These are phyloP conservation scores for Fusarium sp. DNA, from an alignment of 2,329 filamentous ascomycete genomes.

Conservation along the genomic window DNA sequence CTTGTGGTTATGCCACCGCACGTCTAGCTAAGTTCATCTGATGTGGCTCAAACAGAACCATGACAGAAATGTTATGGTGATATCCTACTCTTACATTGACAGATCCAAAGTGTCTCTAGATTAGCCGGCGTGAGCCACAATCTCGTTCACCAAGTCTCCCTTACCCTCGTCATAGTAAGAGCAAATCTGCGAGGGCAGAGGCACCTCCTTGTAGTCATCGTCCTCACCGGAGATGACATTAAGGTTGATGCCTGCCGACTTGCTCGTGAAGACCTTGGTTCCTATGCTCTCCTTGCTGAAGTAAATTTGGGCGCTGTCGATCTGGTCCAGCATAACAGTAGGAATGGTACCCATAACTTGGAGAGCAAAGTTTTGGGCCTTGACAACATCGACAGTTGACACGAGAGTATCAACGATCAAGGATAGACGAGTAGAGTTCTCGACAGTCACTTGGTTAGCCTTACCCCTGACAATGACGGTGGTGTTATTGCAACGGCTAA, in stretches of 20 bases:
- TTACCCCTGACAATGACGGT: conserved; percentile 92
- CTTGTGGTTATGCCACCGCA: conserved; percentile 8
- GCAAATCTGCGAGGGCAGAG: conserved; percentile 90
- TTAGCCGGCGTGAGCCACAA: conserved; percentile 92
- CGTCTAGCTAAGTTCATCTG: conserved; percentile 31
- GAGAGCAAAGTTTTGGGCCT: conserved; percentile 93
- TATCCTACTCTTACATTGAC: conserved; percentile 35
- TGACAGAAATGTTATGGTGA: conserved; percentile 1
- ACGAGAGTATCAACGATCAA: conserved; percentile 91
- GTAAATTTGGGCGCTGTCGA: conserved; percentile 90
- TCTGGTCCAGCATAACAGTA: conserved; percentile 90
- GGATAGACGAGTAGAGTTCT: conserved; percentile 86
- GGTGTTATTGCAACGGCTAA: conserved; percentile 90
- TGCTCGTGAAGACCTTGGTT: conserved; percentile 90
- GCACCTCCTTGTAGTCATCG: conserved; percentile 87
- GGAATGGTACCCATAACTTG: conserved; percentile 89
- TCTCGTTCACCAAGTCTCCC: conserved; percentile 86
- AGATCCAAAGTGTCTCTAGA: conserved; percentile 28
- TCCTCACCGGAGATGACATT: conserved; percentile 78
- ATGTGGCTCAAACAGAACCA: neutral
- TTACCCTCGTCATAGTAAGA: conserved; percentile 75
- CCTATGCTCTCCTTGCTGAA: conserved; percentile 80
- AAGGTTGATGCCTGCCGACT: conserved; percentile 87
- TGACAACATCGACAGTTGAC: conserved; percentile 93
- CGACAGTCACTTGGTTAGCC: conserved; percentile 94